phyloP scores from a whole-genome alignment of 805 yeast species.

The Wickerhamomyces hampshirensis region DNA sequence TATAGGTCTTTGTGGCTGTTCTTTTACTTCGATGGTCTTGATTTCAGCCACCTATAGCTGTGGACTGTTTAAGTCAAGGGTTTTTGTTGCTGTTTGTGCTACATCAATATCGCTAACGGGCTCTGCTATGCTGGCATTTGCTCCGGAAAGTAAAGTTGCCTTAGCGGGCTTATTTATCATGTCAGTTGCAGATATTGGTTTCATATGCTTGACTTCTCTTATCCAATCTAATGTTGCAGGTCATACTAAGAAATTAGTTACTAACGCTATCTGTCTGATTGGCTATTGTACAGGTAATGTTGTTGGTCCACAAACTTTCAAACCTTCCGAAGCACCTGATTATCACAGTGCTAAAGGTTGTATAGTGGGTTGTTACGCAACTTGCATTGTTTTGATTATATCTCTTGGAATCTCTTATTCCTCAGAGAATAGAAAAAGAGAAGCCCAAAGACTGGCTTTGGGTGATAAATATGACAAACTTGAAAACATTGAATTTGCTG shows the following conservation, averaged over 20 bases:
- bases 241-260: conserved; percentile 58
- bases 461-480: conserved; percentile 12
- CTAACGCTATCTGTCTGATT: conserved; percentile 51
- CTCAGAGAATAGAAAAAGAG: conserved; percentile 39
- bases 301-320: conserved; percentile 61
- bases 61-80: conserved; percentile 14
- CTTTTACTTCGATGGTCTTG: conserved; percentile 12
- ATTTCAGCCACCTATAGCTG: conserved; percentile 25
- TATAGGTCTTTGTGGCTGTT: conserved; percentile 24
- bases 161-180: conserved; percentile 6
- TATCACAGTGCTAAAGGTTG: conserved; percentile 44
- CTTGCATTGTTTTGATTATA: conserved; percentile 33
- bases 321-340: conserved; percentile 49
- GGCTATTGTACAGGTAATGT: conserved; percentile 58
- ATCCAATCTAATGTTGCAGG: conserved; percentile 56
- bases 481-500: conserved; percentile 38
- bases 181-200: conserved; percentile 25
- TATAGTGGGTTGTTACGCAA: conserved; percentile 45
- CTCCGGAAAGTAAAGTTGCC: conserved; percentile 6
- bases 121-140: conserved; percentile 26
- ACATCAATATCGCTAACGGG: conserved; percentile 24
- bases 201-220: conserved; percentile 29
- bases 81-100: conserved; percentile 26
- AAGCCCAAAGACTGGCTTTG: conserved; percentile 18
- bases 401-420: conserved; percentile 23